Percentiles rank a stretch among this genome's conserved stretches.
These are phyloP conservation scores for Colletotrichum chrysophilum DNA, from an alignment of 2,329 filamentous ascomycete genomes.

Conservation along the genomic window DNA sequence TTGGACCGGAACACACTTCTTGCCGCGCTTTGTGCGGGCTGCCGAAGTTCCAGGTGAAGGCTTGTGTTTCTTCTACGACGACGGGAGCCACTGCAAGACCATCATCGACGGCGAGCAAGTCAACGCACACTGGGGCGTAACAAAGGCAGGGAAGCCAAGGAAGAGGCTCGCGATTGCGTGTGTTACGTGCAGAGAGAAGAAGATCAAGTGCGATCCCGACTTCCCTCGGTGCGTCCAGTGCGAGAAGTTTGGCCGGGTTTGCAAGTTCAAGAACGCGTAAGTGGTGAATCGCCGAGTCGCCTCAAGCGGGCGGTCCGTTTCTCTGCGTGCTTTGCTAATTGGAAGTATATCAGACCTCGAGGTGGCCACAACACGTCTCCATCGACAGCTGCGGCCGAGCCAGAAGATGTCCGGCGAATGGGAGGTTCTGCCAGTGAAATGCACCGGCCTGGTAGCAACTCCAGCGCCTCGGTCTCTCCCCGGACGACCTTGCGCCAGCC, in stretches of 20 bases:
- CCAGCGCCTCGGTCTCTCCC: conserved; percentile 55
- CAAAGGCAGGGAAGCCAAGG: conserved; percentile 90
- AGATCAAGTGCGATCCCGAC: conserved; percentile 95
- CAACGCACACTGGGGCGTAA: conserved; percentile 92
- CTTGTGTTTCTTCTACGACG: conserved; percentile 84
- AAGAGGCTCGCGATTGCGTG: conserved; percentile 94
- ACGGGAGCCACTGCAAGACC: conserved; percentile 82
- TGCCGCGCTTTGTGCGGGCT: conserved; percentile 68
- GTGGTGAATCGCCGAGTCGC: conserved; percentile 39
- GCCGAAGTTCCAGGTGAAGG: conserved; percentile 79
- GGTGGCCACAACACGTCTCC: conserved; percentile 64
- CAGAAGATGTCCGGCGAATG: conserved; percentile 48
- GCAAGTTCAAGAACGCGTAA: conserved; percentile 87
- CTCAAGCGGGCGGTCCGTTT: neutral
- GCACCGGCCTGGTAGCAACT: conserved; percentile 45
- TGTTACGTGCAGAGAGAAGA: conserved; percentile 92
- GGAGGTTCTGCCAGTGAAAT: conserved; percentile 40
- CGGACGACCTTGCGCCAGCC: conserved; percentile 39
- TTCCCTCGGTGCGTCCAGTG: conserved; percentile 89
- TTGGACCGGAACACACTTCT: conserved; percentile 71
- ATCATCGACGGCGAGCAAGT: conserved; percentile 85
- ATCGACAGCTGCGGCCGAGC: conserved; percentile 55
- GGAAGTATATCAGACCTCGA: conserved; percentile 49
- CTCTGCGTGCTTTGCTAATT: conserved; percentile 15
- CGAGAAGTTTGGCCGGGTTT: conserved; percentile 86